phyloP scores from a whole-genome alignment of 2,329 filamentous ascomycete genomes.

The Claviceps capensis region DNA sequence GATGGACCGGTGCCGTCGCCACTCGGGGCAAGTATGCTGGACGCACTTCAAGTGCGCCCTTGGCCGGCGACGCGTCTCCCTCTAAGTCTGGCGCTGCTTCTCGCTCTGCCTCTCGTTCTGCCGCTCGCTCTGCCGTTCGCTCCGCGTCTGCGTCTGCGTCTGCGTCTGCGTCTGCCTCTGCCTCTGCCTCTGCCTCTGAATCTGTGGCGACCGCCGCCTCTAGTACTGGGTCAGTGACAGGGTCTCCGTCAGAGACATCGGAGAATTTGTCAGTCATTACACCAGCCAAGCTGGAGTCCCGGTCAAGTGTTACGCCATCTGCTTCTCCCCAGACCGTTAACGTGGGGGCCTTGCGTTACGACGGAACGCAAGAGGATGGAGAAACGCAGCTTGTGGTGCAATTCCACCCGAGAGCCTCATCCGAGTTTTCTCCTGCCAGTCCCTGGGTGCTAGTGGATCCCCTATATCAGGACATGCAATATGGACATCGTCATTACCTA shows the following conservation, averaged over 20 bases:
- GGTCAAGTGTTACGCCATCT: conserved; percentile 1
- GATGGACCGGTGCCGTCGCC: conserved; percentile 36
- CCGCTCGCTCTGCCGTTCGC: not conserved
- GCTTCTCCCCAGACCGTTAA: conserved; percentile 2
- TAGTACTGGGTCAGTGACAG: not conserved
- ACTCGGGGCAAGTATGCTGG: conserved; percentile 28
- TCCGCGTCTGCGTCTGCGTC: not conserved
- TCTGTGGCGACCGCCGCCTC: not conserved
- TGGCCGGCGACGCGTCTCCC: not conserved
- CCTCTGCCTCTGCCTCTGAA: not conserved
- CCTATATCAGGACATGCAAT: conserved; percentile 38
- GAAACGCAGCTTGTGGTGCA: conserved; percentile 17
- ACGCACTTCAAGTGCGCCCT: conserved; percentile 22
- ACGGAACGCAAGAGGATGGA: conserved; percentile 5
- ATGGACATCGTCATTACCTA: conserved; percentile 28
- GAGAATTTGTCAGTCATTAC: conserved; percentile 4
- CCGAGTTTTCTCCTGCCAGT: conserved; percentile 10
- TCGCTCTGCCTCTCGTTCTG: not conserved
- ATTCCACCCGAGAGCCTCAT: conserved; percentile 8
- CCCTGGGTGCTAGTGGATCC: conserved; percentile 29
- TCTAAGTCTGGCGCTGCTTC: not conserved
- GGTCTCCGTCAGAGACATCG: conserved; percentile 5
- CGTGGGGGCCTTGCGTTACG: not conserved
- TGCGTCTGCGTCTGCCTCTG: not conserved
- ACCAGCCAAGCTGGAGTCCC: not conserved